Percentiles rank a stretch among this genome's conserved stretches.
Conservation (phyloP, 805 yeast species). For the Lipomyces orientalis region DNA sequence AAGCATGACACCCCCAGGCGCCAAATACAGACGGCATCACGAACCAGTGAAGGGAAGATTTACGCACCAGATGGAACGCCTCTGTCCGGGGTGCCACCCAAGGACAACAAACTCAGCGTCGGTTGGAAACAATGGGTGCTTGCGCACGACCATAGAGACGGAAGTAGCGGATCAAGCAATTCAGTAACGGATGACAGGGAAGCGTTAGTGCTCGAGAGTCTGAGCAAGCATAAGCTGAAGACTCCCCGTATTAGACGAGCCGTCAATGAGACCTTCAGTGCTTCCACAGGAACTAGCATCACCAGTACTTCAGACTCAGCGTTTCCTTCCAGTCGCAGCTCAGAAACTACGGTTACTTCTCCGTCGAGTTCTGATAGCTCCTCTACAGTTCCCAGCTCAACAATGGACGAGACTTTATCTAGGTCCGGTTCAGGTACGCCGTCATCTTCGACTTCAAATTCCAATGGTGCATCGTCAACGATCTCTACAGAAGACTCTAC, state of each 20-base stretch:
- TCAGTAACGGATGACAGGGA: constrained; percentile 4
- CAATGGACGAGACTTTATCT: neutral
- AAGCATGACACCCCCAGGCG: neutral
- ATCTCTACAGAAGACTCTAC: neutral
- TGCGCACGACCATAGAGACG: neutral
- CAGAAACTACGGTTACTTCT: neutral
- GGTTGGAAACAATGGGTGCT: neutral
- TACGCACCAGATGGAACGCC: neutral
- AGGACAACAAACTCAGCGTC: neutral
- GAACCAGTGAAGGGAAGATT: neutral
- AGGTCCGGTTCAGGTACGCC: neutral
- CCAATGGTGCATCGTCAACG: neutral
- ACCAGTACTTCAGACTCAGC: neutral
- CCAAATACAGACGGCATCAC: neutral
- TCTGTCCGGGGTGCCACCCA: neutral
- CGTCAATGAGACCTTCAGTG: constrained; percentile 19
- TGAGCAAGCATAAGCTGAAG: constrained; percentile 6
- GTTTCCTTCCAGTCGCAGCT: neutral
- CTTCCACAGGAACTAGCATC: neutral
- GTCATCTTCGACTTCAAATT: neutral
- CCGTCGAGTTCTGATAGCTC: neutral
- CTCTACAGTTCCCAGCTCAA: neutral
- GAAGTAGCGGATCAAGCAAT: neutral
- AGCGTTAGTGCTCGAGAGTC: constrained; percentile 1
- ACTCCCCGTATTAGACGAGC: constrained; percentile 18